Conservation (phyloP, 2,329 filamentous ascomycete genomes). For the Huntiella moniliformis region DNA sequence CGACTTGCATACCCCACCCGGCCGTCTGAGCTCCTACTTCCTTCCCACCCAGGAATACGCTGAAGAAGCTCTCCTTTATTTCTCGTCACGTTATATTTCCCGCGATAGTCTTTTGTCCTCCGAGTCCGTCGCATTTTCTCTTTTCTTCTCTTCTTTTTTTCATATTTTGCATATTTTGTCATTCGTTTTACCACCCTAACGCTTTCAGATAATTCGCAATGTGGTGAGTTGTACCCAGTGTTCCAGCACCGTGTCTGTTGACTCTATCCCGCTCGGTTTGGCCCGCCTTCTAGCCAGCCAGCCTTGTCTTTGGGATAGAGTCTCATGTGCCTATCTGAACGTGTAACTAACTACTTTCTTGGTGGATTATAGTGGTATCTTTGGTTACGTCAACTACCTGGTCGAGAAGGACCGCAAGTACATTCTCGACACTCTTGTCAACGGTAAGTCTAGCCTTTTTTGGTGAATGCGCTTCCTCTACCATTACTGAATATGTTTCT, state of each 20-base stretch:
- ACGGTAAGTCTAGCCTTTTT: conserved; percentile 44
- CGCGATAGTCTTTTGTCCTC: conserved; percentile 6
- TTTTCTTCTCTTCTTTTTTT: conserved; percentile 2
- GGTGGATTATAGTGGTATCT: conserved; percentile 51
- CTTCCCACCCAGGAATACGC: conserved; percentile 3
- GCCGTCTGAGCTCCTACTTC: conserved; percentile 3
- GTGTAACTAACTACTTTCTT: neutral
- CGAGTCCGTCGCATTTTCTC: conserved; percentile 1
- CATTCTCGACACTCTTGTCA: conserved; percentile 89
- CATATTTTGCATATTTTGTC: conserved; percentile 6
- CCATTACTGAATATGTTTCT: neutral
- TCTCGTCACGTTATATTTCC: neutral
- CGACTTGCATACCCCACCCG: conserved; percentile 8
- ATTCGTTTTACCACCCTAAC: conserved; percentile 11
- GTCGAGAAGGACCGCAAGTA: conserved; percentile 97
- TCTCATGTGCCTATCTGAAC: conserved; percentile 1
- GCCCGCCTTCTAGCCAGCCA: neutral
- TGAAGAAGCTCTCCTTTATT: conserved; percentile 9
- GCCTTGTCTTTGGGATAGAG: conserved; percentile 1
- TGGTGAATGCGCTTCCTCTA: conserved; percentile 15
- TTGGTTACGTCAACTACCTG: conserved; percentile 98
- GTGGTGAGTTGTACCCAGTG: conserved; percentile 10
- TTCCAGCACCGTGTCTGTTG: neutral
- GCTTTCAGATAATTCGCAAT: conserved; percentile 11
- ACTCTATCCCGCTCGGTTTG: neutral